Base-by-base conservation (phyloP, 2,329 filamentous ascomycete genomes). In the Cladophialophora exuberans region DNA sequence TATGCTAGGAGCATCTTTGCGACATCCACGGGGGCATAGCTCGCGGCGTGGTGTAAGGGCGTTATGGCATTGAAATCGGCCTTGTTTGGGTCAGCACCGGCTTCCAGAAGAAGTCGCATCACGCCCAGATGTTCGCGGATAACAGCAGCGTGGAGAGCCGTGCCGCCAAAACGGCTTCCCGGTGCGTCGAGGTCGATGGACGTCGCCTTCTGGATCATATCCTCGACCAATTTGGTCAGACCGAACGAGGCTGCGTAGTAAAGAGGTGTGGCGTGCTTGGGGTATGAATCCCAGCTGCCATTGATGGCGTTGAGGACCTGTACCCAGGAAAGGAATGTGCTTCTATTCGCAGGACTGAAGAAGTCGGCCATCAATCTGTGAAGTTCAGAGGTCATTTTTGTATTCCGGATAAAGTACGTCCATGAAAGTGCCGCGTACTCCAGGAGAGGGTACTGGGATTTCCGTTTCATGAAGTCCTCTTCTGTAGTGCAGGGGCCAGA, bases 1-100 rank as follows among this genome's bases (percentile, higher is more conserved):
- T 59, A 28, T 15, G 61, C 56, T 39, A 66, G 48, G 4, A 67
- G 59, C 25, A 65, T 18, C 53, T 52, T 50, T 1, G 65, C 62
- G 26, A 48, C 45, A 9, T 48, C 17, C 18, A 3, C 15, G 20
- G 7, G 33, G 6, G 26, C 45, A 15, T 48, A 48, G 13, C 6
- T 15, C 5, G 45, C 45, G n/a, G 45, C 45, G 15, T 25, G 17
- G 20, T 48, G 45, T 15, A 48, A 22, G 5, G 45, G 45, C 5
- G 9, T 48, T n/a, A 48, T 22, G 17, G 7, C 10, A 20, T 48
- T 48, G 26, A 10, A 43, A 17, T 51, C 38, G 3, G 6, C 33
- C n/a, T 35, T 9, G 28, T 54, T 54, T 4, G 38, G 23, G 30
- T 56, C 46, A 13, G 56, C 59, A 4, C 59, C 56, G 7, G 28